phyloP scores from a whole-genome alignment of 257 asterid species.

The Primulina tabacum region DNA sequence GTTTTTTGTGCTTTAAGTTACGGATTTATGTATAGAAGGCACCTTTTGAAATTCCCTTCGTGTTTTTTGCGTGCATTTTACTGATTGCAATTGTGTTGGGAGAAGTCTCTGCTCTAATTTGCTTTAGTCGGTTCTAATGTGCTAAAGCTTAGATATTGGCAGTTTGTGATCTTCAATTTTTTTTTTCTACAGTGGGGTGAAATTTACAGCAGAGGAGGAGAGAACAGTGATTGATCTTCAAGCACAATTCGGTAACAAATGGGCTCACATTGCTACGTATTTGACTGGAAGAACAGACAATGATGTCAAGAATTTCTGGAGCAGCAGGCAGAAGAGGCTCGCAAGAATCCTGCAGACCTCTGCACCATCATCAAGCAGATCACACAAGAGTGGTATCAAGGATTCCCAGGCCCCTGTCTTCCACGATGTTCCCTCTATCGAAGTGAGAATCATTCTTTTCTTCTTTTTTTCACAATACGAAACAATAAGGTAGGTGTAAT shows the following conservation, averaged over 20 bases:
- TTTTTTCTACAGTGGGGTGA: conserved; percentile 59
- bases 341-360: conserved; percentile 48
- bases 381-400: conserved; percentile 31
- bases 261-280: conserved; percentile 79
- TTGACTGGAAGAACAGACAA: conserved; percentile 83
- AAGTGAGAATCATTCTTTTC: conserved; percentile 29
- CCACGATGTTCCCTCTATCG: conserved; percentile 26
- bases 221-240: conserved; percentile 66
- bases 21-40: neutral
- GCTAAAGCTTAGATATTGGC: neutral
- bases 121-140: neutral
- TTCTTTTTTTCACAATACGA: neutral
- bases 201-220: conserved; percentile 81
- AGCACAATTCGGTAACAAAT: conserved; percentile 79
- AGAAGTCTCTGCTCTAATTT: neutral
- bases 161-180: neutral
- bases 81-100: neutral
- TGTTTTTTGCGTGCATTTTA: neutral
- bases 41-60: neutral
- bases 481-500: neutral
- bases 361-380: conserved; percentile 38
- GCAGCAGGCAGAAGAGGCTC: conserved; percentile 73
- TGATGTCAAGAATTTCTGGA: conserved; percentile 90
- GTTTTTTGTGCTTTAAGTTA: neutral
- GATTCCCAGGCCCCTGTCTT: conserved; percentile 21